Conservation (phyloP, 768 basidiomycete species). For the Hericium rajendrae region DNA sequence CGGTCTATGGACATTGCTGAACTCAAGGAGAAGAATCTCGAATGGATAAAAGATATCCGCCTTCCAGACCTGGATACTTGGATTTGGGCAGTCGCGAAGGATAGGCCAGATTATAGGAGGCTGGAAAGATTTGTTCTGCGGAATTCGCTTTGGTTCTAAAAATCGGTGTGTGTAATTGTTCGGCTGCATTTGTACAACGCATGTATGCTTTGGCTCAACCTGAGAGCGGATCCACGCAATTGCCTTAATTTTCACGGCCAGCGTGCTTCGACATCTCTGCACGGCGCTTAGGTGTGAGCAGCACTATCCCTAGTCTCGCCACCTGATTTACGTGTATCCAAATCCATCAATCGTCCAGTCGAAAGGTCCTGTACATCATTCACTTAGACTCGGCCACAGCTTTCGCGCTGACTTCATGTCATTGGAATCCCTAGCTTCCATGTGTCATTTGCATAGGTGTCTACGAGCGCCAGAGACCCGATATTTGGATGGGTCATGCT, state of each 20-base stretch:
- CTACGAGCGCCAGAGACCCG: not conserved
- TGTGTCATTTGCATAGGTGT: not conserved
- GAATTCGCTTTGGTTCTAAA: slow-evolving; percentile 63
- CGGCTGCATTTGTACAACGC: not conserved
- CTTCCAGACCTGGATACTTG: slow-evolving; percentile 62
- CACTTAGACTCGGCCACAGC: not conserved
- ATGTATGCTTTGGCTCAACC: not conserved
- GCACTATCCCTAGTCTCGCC: not conserved
- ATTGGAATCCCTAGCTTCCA: not conserved
- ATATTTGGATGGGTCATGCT: not conserved
- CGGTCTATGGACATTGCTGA: slow-evolving; percentile 24
- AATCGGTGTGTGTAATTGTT: not conserved
- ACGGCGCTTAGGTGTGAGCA: not conserved
- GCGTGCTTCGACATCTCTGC: not conserved
- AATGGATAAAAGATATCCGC: slow-evolving; percentile 48
- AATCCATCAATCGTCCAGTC: no score
- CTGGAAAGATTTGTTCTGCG: slow-evolving; percentile 58
- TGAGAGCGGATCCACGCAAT: not conserved
- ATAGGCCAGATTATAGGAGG: slow-evolving; percentile 57
- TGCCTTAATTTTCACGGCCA: not conserved
- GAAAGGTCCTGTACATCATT: not conserved
- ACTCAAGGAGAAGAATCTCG: slow-evolving; percentile 18
- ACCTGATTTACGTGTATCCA: not conserved
- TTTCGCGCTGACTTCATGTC: not conserved
- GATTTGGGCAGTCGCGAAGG: slow-evolving; percentile 80